Base-by-base conservation (phyloP, 78 protist genomes). In the Planoprotostelium fungivorum region DNA sequence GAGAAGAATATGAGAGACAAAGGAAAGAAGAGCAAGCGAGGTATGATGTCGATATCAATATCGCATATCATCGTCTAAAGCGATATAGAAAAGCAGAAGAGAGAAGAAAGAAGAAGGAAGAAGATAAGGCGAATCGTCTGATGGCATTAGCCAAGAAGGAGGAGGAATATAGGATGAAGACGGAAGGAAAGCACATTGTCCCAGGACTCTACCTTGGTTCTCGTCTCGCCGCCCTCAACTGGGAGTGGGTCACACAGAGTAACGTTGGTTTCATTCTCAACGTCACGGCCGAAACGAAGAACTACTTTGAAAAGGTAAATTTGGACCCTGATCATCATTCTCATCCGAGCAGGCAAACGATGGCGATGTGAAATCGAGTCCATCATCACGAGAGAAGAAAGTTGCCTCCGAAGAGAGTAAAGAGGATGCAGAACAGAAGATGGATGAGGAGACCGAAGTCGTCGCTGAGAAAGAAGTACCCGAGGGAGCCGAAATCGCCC, bases 181-280 rank as follows among this genome's bases (percentile, higher is more conserved):
- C 35, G 36, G 92, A 90, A 31, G 94, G 94, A 86, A 0, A 83
- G 29, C 92, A 88, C 87, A 92, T 92, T 35, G 84, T 86, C 28
- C 91, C 91, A 29, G 28, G 29, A n/a, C 89, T 92, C 1, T 92
- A 89, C 87, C 29, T 92, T 16, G 94, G 94, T 36, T 92, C 94
- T 0, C 86, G 83, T 37, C 36, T 86, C 0, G 91, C 91, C 1
- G 94, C 94, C 38, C 89, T 89, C 36, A 92, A 92, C 85, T 38
- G 10, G n/a, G 94, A 92, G 39, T 92, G 91, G 91, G 29, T 92
- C 28, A 10, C 25, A 31, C 89, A 92, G 87, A 88, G 83, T 25
- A 39, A 39, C 31, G 63, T 92, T 34, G 84, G 36, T 0, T 89
- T 51, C 16, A 86, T 92, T 37, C 84, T 92, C 1, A 92, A 92